Evolutionary conservation across 345 rosid genomes (phyloP).

Genomic region (Acer yangbiense): DNA sequence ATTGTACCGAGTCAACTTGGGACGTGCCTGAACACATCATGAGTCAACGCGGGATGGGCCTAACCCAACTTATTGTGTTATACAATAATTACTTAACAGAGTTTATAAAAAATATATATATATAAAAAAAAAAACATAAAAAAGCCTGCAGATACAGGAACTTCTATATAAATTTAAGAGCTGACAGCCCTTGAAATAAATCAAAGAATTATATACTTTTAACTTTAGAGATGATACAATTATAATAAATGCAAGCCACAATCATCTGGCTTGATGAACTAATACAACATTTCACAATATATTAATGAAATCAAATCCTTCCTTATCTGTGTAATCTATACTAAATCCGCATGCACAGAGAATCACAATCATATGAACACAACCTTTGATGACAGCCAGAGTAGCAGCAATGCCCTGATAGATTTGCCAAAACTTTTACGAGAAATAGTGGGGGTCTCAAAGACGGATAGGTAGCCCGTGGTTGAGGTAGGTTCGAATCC

Average conservation of each 20-base stretch:
- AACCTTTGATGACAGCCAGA: not conserved
- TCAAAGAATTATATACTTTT: constrained; percentile 23
- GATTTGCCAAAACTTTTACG: not conserved
- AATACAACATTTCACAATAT: not conserved
- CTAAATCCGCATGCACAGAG: no score
- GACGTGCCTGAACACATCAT: no score
- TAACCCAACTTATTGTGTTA: no score
- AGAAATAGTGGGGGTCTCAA: constrained; percentile 13
- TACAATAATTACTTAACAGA: no score
- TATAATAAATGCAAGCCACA: not conserved
- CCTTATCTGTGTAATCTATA: not conserved
- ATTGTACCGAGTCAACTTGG: no score
- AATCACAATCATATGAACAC: not conserved
- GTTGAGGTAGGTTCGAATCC: constrained; percentile 67
- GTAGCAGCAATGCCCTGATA: not conserved
- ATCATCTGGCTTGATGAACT: not conserved
- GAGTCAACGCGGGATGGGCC: no score
- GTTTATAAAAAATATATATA: no score
- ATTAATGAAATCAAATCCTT: not conserved
- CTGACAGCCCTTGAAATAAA: constrained; percentile 6
- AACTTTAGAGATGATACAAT: not conserved
- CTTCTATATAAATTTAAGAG: not conserved
- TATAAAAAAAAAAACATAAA: no score
- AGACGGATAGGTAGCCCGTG: constrained; percentile 66
- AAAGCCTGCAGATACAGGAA: not conserved